phyloP scores from a whole-genome alignment of 495 filamentous ascomycete genomes.

The Collariella sp. region DNA sequence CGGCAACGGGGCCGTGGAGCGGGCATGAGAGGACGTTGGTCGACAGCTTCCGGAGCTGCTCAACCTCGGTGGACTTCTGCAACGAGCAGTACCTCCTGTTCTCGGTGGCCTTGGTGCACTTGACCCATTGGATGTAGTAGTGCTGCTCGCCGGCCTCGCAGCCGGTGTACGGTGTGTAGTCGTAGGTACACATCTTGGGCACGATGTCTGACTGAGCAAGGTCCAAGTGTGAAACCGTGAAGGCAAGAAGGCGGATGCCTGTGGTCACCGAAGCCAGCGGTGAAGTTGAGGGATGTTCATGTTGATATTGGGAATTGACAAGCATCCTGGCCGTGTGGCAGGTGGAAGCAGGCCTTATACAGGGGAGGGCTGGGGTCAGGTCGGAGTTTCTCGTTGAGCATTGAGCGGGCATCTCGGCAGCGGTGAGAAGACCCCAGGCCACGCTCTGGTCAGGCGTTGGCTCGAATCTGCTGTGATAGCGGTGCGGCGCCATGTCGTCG shows the following conservation, averaged over 20 bases:
- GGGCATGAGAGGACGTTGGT: conserved; percentile 23
- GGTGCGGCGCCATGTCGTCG: neutral
- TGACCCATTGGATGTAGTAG: conserved; percentile 29
- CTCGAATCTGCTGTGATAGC: conserved; percentile 2
- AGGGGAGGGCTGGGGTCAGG: neutral
- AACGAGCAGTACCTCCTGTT: conserved; percentile 19
- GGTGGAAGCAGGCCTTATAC: conserved; percentile 8
- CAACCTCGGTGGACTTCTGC: conserved; percentile 14
- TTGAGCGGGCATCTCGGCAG: neutral
- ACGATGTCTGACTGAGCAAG: neutral
- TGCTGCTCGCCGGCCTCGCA: conserved; percentile 21
- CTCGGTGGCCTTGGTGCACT: conserved; percentile 22
- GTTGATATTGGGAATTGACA: neutral
- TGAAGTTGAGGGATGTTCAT: neutral
- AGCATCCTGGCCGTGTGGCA: neutral
- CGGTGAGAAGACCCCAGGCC: neutral
- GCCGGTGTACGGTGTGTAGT: conserved; percentile 26
- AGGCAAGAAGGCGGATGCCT: neutral
- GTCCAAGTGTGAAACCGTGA: neutral
- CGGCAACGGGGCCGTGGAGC: conserved; percentile 22
- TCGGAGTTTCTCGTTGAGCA: neutral
- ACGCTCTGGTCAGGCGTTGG: neutral
- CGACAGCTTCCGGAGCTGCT: conserved; percentile 20
- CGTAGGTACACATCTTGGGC: conserved; percentile 25
- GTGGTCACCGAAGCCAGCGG: conserved; percentile 4